A percentile compares a stretch with the other conserved stretches of the same genome.
Conservation (phyloP, 2,329 filamentous ascomycete species). For the Geosmithia putterillii region DNA sequence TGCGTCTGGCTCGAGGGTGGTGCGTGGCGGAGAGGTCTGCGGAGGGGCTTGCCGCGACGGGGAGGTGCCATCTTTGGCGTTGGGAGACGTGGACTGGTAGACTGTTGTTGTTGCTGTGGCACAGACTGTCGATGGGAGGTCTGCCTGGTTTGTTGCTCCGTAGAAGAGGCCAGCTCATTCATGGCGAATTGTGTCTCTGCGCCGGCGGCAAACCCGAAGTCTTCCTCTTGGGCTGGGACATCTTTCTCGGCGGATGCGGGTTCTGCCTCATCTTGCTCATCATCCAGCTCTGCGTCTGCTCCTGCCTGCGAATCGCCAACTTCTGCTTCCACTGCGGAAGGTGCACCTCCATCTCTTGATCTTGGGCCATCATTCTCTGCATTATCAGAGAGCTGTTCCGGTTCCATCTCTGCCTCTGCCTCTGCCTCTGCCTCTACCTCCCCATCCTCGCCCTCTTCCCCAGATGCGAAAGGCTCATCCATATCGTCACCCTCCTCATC, state of each 20-base stretch:
- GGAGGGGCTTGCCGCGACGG: slow-evolving; percentile 11
- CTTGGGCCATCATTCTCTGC: not conserved
- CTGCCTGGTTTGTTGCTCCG: not conserved
- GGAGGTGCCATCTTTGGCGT: no score
- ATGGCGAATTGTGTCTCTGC: slow-evolving; percentile 21
- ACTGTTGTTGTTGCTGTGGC: not conserved
- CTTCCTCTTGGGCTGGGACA: slow-evolving; percentile 10
- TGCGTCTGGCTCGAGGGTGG: slow-evolving; percentile 14
- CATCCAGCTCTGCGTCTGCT: not conserved
- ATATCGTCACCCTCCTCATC: slow-evolving; percentile 27
- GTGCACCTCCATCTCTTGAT: not conserved
- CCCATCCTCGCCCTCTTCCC: slow-evolving; percentile 3
- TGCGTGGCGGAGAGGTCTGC: slow-evolving; percentile 14
- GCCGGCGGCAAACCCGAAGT: slow-evolving; percentile 12
- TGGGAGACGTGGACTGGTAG: no score
- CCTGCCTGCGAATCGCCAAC: not conserved
- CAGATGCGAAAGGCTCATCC: slow-evolving; percentile 1
- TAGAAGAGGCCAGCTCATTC: slow-evolving; percentile 15
- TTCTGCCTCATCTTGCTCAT: not conserved
- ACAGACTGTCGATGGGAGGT: not conserved
- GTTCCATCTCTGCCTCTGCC: not conserved
- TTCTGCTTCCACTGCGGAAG: not conserved
- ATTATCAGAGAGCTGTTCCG: not conserved
- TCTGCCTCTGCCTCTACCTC: slow-evolving; percentile 6
- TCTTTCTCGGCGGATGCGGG: slow-evolving; percentile 13